Base-by-base conservation (phyloP, 208 protist species). In the Wallacemonas sp. region DNA sequence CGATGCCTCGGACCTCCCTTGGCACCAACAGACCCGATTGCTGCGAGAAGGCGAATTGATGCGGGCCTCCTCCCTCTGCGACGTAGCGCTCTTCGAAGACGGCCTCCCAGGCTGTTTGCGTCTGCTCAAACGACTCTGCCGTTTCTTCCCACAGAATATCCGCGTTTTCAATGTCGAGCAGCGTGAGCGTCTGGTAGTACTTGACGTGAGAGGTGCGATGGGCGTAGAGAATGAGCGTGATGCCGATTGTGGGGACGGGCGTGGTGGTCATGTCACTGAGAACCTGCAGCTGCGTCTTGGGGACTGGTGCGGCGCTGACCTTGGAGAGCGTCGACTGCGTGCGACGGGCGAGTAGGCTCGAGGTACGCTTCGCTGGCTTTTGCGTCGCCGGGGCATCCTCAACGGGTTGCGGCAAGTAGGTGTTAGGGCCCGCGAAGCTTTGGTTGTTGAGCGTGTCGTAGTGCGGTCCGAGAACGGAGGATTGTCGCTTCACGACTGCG, bases 81-180 rank as follows among this genome's bases (percentile, higher is more conserved):
- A 95, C 66, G 68, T 95, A 95, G 12, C 54, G 62, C 70, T 95
- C 90, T 30, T 88, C 75, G 72, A 88, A 95, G 1, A 95, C 54
- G 19, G 69, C 42, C 47, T 51, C 46, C 87, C 90, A 96, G 24
- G 77, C 75, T 19, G 26, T 51, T 62, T 80, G 67, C 21, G 85
- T 96, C 33, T 83, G 79, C 49, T 79, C 62, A 21, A 86, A 15
- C 11, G 74, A 47, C 15, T 64, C 63, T 12, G 27, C n/a, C 0
- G 70, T 72, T n/a, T 70, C 45, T 21, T 74, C 66, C 87, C 90
- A 96, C 19, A 30, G 46, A 12, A 96, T 66, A 54, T 96, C 90
- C 15, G 79, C 68, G 54, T 81, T 72, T 47, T 93, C 85, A 67
- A 96, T 87, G 17, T 82, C 87, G 6, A 96, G 77, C 14, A 93